Evolutionary conservation across 2,329 filamentous ascomycete genomes (phyloP), one percentile per base, ranked within the genome.

Genomic region (Penicillium palitans): DNA sequence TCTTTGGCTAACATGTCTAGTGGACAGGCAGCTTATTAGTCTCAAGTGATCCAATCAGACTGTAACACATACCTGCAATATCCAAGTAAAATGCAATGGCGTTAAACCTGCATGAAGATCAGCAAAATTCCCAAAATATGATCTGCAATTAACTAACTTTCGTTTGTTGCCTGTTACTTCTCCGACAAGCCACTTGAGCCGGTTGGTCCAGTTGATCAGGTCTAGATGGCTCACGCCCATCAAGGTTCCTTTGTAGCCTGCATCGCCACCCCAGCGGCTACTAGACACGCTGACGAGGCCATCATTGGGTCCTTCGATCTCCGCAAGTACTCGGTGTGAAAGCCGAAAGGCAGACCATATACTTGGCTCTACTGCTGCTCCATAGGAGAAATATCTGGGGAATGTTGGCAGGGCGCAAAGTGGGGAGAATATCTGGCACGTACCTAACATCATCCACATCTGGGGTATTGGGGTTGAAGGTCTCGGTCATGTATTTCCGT

Each of bases 1-100:
- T 90, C 87, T 66, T 87, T 88, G 2, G 88, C 86, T 50, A 91
- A 76, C 87, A 90, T 90, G 67, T 90, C 76, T 72, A 61, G 31
- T 52, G 37, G 31, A 13, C 35, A 52, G 35, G 15, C 1, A 40
- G 7, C 25, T 29, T 27, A 29, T 52, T 24, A 61, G 50, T 42
- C 24, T 48, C 37, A 10, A 54, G 17, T 33, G 19, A 58, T 53
- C 45, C 41, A 41, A 40, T 41, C 27, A 42, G 9, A 33, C 41
- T 4, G 29, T 9, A 39, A 53, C 35, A 58, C 55, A 47, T 76
- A 87, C 79, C 87, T 74, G 79, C 88, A 62, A 87, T 86, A 61
- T 91, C 78, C 80, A 86, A 68, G 83, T 84, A 80, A 79, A 90
- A 79, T 76, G 80, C 76, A 71, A 87, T 72, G 70, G 89, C 78